These are phyloP conservation scores for Fusarium verrucosum DNA, from an alignment of 2,329 filamentous ascomycete species.

Conservation along the genomic window DNA sequence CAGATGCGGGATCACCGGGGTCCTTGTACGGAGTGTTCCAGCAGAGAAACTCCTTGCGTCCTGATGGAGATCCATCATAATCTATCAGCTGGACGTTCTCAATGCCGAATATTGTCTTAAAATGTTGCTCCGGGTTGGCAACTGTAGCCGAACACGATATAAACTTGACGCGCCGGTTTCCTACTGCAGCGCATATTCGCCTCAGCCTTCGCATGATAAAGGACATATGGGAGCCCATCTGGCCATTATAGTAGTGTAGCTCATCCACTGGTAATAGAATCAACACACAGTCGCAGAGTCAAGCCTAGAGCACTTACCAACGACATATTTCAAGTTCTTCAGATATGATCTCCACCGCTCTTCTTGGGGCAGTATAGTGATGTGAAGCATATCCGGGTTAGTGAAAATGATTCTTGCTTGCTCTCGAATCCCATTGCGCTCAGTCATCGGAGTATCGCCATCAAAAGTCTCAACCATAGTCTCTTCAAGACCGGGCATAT, in stretches of 20 bases:
- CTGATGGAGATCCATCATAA: conserved; percentile 89
- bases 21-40: conserved; percentile 98
- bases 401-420: conserved; percentile 95
- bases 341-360: conserved; percentile 87
- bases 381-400: conserved; percentile 97
- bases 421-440: conserved; percentile 82
- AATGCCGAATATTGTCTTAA: conserved; percentile 92
- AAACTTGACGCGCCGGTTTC: conserved; percentile 86
- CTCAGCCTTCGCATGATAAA: conserved; percentile 92
- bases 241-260: conserved; percentile 93
- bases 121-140: conserved; percentile 89
- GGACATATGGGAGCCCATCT: conserved; percentile 93
- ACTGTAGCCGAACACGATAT: conserved; percentile 97
- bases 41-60: conserved; percentile 92
- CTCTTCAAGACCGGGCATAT: conserved; percentile 79
- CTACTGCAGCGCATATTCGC: conserved; percentile 87
- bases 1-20: conserved; percentile 84
- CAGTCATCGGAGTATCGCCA: conserved; percentile 87
- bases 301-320: conserved; percentile 58
- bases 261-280: conserved; percentile 69
- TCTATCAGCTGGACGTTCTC: conserved; percentile 83
- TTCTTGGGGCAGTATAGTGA: conserved; percentile 93
- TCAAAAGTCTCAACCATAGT: conserved; percentile 92
- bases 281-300: neutral
- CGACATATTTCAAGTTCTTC: conserved; percentile 89